Percentiles rank a stretch among this genome's conserved stretches.
These are phyloP conservation scores for Pisolithus marmoratus DNA, from an alignment of 768 basidiomycete genomes.

Conservation along the genomic window DNA sequence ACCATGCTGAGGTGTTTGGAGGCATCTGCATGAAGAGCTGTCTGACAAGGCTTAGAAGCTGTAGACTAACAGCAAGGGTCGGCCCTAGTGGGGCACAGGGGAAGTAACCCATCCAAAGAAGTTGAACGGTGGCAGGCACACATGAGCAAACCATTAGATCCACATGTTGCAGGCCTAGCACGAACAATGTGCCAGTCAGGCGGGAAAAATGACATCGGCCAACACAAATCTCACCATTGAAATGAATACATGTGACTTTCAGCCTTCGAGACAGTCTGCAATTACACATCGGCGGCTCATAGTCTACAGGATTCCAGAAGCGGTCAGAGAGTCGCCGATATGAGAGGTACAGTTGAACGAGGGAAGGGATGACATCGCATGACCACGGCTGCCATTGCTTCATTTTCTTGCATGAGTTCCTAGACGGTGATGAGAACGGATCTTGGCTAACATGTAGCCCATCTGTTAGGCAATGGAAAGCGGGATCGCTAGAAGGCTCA, in stretches of 20 bases:
- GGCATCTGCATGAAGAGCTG: constrained; percentile 20
- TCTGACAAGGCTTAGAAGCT: constrained; percentile 23
- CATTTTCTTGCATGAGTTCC: neutral
- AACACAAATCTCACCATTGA: neutral
- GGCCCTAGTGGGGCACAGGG: constrained; percentile 25
- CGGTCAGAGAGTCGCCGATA: neutral
- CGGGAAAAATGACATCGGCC: neutral
- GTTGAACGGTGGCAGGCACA: constrained; percentile 14
- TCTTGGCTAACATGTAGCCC: neutral
- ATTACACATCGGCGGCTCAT: neutral
- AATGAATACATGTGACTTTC: constrained; percentile 1
- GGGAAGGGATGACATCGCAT: constrained; percentile 4
- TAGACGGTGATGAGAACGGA: neutral
- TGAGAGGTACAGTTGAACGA: constrained; percentile 1
- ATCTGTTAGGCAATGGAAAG: neutral
- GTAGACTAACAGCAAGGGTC: constrained; percentile 27
- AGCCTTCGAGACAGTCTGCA: neutral
- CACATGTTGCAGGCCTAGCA: constrained; percentile 1
- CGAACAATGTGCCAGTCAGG: neutral
- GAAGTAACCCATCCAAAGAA: constrained; percentile 21
- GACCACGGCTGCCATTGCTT: constrained; percentile 5
- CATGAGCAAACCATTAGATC: constrained; percentile 1
- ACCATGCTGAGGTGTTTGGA: constrained; percentile 25
- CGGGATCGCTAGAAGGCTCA: neutral
- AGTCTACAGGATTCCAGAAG: neutral